phyloP scores from a whole-genome alignment of 768 basidiomycete genomes.

The Termitomyces sp. region DNA sequence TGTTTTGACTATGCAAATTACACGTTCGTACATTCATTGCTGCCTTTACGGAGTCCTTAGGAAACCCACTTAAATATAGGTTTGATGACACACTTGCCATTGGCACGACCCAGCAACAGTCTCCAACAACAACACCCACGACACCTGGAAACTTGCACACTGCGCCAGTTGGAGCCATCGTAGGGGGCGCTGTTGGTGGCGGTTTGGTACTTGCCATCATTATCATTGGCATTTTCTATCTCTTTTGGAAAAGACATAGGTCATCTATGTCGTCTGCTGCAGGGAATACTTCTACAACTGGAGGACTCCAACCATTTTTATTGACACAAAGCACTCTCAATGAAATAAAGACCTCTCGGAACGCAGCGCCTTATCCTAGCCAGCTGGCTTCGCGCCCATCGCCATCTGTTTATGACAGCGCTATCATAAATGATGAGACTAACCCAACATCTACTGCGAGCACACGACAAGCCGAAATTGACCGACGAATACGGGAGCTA shows the following conservation, averaged over 20 bases:
- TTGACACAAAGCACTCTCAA: neutral
- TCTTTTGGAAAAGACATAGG: neutral
- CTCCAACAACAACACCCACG: neutral
- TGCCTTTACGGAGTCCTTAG: neutral
- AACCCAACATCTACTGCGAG: neutral
- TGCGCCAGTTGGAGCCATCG: neutral
- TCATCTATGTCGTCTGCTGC: neutral
- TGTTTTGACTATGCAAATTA: neutral
- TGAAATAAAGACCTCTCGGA: neutral
- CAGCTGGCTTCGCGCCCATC: no score
- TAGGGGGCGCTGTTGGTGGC: neutral
- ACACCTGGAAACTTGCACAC: neutral
- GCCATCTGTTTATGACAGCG: neutral
- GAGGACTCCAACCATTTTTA: neutral
- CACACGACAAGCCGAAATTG: constrained; percentile 6
- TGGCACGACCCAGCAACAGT: neutral
- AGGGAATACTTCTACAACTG: neutral
- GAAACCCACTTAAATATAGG: neutral
- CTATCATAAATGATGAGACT: neutral
- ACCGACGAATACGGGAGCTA: constrained; percentile 1
- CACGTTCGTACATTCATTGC: neutral
- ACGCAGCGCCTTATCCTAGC: neutral
- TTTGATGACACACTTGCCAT: neutral
- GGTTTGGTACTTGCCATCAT: neutral
- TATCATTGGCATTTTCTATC: neutral